Evolutionary conservation across 441 rosid genomes (phyloP).

Genomic region (Populus hybrid): DNA sequence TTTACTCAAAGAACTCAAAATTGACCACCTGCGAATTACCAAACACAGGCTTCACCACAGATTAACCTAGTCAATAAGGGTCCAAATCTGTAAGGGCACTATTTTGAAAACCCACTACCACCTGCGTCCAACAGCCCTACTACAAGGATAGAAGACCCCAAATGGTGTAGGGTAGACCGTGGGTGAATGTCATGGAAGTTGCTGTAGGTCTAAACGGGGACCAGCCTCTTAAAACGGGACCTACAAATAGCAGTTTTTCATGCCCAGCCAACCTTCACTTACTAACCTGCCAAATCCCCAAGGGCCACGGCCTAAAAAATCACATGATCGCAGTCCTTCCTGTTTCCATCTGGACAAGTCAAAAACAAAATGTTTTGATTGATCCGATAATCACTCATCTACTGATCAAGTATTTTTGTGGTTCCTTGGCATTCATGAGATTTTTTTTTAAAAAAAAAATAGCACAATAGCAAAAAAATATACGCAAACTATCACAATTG

Average conservation of each 20-base stretch:
- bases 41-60: neutral
- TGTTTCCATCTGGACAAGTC: neutral
- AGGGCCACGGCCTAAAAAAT: neutral
- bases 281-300: neutral
- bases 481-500: neutral
- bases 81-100: neutral
- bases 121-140: neutral
- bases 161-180: neutral
- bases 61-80: neutral
- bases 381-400: conserved; percentile 20
- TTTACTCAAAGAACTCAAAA: neutral
- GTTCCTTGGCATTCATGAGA: neutral
- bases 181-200: conserved; percentile 4
- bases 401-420: neutral
- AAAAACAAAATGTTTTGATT: neutral
- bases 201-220: neutral
- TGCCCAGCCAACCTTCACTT: neutral
- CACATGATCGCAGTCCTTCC: conserved; percentile 2
- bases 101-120: neutral
- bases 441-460: too few relatives aligned
- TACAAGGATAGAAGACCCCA: conserved; percentile 6
- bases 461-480: neutral
- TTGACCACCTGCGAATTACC: neutral
- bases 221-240: neutral
- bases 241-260: neutral